A percentile compares a stretch with the other conserved stretches of the same genome.
Conservation (phyloP, 2,329 filamentous ascomycete species). For the Penicillium aurantiogriseum region DNA sequence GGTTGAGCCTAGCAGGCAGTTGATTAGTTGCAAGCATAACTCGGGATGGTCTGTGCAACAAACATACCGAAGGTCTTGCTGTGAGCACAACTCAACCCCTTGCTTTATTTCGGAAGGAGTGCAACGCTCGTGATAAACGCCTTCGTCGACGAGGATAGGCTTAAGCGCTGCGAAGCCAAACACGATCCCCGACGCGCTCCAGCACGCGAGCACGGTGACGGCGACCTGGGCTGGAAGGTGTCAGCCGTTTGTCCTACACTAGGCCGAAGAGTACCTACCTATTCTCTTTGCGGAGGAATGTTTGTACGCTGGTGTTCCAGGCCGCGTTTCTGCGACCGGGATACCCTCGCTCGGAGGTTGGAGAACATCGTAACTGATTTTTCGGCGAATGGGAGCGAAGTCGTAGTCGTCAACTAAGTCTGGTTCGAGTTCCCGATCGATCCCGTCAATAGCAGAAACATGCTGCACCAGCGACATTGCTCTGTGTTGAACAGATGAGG, state of each 20-base stretch:
- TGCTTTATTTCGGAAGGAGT: conserved; percentile 51
- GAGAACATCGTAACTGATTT: conserved; percentile 45
- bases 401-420: conserved; percentile 17
- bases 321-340: conserved; percentile 37
- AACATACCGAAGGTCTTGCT: conserved; percentile 54
- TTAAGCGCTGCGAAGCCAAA: conserved; percentile 86
- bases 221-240: conserved; percentile 55
- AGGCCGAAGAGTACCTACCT: conserved; percentile 20
- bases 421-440: conserved; percentile 42
- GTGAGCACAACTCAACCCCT: conserved; percentile 54
- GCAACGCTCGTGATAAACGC: conserved; percentile 68
- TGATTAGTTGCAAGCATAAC: conserved; percentile 14
- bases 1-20: conserved; percentile 61
- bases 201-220: conserved; percentile 67
- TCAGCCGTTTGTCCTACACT: conserved; percentile 2
- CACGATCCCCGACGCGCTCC: conserved; percentile 73
- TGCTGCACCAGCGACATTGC: conserved; percentile 53
- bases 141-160: conserved; percentile 71
- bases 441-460: conserved; percentile 50
- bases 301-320: conserved; percentile 51
- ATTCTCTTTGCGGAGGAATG: conserved; percentile 42
- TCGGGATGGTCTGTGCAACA: background rate
- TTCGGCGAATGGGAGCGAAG: conserved; percentile 22
- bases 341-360: conserved; percentile 35
- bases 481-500: conserved; percentile 13